Evolutionary conservation across 2,329 filamentous ascomycete genomes (phyloP), one percentile per base, ranked within the genome.

Genomic region (Thielaviopsis euricoi): DNA sequence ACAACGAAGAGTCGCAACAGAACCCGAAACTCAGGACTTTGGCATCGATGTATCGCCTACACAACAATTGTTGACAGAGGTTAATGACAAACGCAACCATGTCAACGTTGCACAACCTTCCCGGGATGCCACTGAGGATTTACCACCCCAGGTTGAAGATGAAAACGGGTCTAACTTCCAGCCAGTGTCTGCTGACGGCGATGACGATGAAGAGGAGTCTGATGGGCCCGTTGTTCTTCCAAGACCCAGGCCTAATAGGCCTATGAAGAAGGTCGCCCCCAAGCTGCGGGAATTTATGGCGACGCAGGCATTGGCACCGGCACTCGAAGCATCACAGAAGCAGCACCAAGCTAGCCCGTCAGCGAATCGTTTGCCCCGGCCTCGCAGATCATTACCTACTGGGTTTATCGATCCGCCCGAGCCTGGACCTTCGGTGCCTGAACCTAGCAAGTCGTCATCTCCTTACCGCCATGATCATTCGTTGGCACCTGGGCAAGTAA

Each of bases 21-120:
- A 77, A 54, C 73, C 74, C 0, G 74, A 76, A 56, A 76, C 71
- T 4, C 74, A 76, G 60, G 71, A 75, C 60, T 75, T 74, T 60
- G 62, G 64, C 40, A 62, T 61, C 17, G 68, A 70, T 17, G 64
- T 66, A 23, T 75, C 70, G 2, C 74, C 76, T 1, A 73, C 74
- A 4, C 73, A 74, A 55, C 75, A 77, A 61, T 68, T 75, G 15
- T 67, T 59, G 0, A 61, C 10, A 22, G 56, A 61, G 37, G 17
- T 25, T n/a, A n/a, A 33, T 21, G 40, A 5, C 4, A n/a, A 17
- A 3, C 15, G 19, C 40, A 46, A 46, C 19, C 13, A 19, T 17
- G 13, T 48, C n/a, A 48, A 48, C 6, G 19, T 5, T 21, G n/a
- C n/a, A 3, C 43, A 48, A 21, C n/a, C 19, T 17, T 25, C 50